Conservation (phyloP, 1,284 basidiomycete genomes). For the Rhodofomes roseus region DNA sequence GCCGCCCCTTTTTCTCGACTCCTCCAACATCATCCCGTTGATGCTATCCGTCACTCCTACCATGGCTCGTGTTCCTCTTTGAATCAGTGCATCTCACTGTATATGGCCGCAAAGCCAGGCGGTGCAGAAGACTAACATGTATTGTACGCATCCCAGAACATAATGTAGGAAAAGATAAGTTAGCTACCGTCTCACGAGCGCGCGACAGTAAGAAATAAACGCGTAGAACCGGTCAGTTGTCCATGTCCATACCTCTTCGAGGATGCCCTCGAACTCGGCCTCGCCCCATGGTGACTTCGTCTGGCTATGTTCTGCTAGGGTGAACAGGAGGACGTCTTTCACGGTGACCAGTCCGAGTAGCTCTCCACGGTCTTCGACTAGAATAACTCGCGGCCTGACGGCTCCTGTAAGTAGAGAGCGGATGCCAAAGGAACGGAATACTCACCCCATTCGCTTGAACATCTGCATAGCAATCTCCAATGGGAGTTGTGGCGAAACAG, state of each 20-base stretch:
- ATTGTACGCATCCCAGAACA: background rate
- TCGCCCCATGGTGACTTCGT: slow-evolving; percentile 47
- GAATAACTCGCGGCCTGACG: slow-evolving; percentile 88
- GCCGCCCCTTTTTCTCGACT: too few species aligned
- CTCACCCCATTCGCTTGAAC: slow-evolving; percentile 94
- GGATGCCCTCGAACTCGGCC: slow-evolving; percentile 41
- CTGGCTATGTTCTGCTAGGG: slow-evolving; percentile 40
- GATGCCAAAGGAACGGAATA: slow-evolving; percentile 11
- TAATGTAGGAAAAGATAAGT: background rate
- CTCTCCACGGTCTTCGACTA: slow-evolving; percentile 83
- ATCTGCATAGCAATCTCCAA: slow-evolving; percentile 96
- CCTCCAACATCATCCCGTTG: too few species aligned
- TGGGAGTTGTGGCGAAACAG: slow-evolving; percentile 89
- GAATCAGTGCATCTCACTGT: too few species aligned
- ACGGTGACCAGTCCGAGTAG: slow-evolving; percentile 90
- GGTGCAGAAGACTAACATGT: background rate
- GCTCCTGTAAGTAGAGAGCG: background rate
- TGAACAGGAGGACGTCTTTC: slow-evolving; percentile 91
- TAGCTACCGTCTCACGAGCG: slow-evolving; percentile 33
- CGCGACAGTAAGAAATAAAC: slow-evolving; percentile 37
- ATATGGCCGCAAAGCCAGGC: slow-evolving; percentile 7
- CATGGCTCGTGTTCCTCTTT: too few species aligned
- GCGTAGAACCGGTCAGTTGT: slow-evolving; percentile 35
- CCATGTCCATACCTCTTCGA: slow-evolving; percentile 61
- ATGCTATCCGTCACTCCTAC: too few species aligned